Evolutionary conservation across 352 stramenopile species (phyloP), one percentile per base, ranked within the genome.

Genomic region (Pythium periplocum): DNA sequence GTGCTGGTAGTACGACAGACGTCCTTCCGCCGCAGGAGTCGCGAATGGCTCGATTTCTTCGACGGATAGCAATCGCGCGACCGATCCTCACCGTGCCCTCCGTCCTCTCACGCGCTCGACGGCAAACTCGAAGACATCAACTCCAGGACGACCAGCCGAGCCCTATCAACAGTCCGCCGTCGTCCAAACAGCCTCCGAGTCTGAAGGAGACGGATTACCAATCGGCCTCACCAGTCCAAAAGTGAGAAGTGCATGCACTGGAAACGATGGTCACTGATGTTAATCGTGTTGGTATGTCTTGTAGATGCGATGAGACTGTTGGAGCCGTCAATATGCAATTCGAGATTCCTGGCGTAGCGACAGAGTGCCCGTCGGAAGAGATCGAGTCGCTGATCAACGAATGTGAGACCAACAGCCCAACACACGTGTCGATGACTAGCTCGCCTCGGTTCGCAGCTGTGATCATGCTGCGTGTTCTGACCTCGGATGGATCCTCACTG

Each of bases 101-200:
- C 6, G 34, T 48, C 9, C 45, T 66, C 2, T 66, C 59, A n/a
- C 48, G 48, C 6, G 45, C 59, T 31, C 53, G 48, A 12, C 53
- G 59, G 11, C 59, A 66, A 35, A 48, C 49, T 4, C 48, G 59
- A 49, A 44, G 59, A 26, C 59, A 66, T 41, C 39, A 66, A 35
- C 48, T 66, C 0, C 48, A 38, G 26, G 59, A 66, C 34, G 59
- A 59, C 33, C 33, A 26, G 26, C 35, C 4, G 36, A 36, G 1
- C 17, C 17, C 17, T 26, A 26, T 26, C 17, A 26, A 26, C 17
- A 26, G 17, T 26, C 17, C 17, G 17, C 17, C 17, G 17, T 26
- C 17, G 17, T 26, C 17, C 0, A 26, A 26, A 26, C 17, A 26
- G 17, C 0, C 17, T 26, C 17, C 17, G 17, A 26, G 17, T 26